phyloP scores from a whole-genome alignment of 2,329 filamentous ascomycete species.

The Aspergillus brasiliensis region DNA sequence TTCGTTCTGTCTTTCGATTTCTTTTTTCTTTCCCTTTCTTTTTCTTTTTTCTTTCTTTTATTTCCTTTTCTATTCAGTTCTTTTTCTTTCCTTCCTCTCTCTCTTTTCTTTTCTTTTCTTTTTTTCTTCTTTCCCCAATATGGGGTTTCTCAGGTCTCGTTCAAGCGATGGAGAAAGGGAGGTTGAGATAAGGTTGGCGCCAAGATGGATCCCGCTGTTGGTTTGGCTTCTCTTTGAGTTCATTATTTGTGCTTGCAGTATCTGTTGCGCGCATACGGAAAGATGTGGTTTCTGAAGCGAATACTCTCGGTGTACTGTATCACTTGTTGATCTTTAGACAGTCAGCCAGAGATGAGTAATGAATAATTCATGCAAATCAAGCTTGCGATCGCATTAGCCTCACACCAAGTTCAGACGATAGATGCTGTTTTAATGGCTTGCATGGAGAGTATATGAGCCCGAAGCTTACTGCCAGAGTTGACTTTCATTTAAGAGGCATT shows the following conservation, averaged over 20 bases:
- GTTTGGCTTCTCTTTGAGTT: neutral
- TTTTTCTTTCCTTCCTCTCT: neutral
- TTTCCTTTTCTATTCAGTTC: neutral
- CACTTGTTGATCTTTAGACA: too few species aligned
- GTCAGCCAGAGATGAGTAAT: too few species aligned
- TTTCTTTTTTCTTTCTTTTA: too few species aligned
- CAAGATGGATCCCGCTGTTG: slow-evolving; percentile 1
- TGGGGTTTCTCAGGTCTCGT: neutral
- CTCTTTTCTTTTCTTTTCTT: neutral
- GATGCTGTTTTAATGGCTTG: too few species aligned
- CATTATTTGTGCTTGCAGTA: neutral
- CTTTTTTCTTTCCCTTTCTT: too few species aligned
- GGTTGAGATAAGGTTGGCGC: slow-evolving; percentile 11
- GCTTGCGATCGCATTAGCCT: too few species aligned
- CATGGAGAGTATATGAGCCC: too few species aligned
- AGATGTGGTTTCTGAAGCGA: neutral
- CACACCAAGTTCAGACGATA: too few species aligned
- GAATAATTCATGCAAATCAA: too few species aligned
- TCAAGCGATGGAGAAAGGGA: neutral
- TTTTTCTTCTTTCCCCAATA: neutral
- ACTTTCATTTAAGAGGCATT: too few species aligned
- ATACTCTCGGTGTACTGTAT: neutral
- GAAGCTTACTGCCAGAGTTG: too few species aligned
- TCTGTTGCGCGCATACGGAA: neutral
- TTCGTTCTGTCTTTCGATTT: neutral